These are phyloP conservation scores for Biscutella auriculata DNA, from an alignment of 441 rosid genomes.

Conservation along the genomic window DNA sequence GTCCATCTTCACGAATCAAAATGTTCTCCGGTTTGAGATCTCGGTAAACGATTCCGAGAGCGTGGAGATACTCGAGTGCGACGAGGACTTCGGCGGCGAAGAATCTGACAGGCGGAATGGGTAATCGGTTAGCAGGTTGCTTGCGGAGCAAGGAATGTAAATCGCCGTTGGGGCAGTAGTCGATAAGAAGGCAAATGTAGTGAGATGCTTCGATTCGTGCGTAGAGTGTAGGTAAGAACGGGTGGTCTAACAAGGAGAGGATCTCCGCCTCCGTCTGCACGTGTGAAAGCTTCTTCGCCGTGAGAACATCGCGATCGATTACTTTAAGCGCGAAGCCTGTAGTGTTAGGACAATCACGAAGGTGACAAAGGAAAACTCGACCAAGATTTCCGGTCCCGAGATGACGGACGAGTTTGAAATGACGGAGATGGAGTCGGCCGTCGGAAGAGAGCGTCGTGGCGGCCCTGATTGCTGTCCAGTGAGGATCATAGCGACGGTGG, in stretches of 20 bases:
- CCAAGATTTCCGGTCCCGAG: constrained; percentile 58
- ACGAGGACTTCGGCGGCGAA: constrained; percentile 52
- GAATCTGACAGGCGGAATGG: constrained; percentile 36
- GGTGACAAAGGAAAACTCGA: constrained; percentile 61
- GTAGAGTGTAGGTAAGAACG: constrained; percentile 57
- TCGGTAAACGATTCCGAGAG: constrained; percentile 53
- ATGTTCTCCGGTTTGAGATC: constrained; percentile 66
- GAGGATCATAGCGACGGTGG: constrained; percentile 42
- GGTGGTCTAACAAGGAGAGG: constrained; percentile 56
- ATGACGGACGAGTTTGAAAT: constrained; percentile 48
- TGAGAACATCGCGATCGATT: constrained; percentile 38
- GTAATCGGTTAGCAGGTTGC: constrained; percentile 37
- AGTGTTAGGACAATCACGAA: constrained; percentile 36
- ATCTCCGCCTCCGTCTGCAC: constrained; percentile 46
- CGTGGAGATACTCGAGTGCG: constrained; percentile 56
- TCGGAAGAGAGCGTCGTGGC: constrained; percentile 44
- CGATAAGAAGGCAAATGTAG: constrained; percentile 52
- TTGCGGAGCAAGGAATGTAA: constrained; percentile 45
- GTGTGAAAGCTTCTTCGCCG: constrained; percentile 40
- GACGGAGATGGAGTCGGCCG: constrained; percentile 40
- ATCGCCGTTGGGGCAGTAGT: constrained; percentile 60
- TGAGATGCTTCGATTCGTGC: constrained; percentile 53
- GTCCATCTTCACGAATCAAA: constrained; percentile 47
- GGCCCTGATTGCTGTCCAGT: constrained; percentile 45
- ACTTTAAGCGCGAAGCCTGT: constrained; percentile 44